Percentiles rank a stretch among this genome's conserved stretches.
Evolutionary conservation across 148 eudicot genomes (phyloP).

Genomic region (Drosera capensis): DNA sequence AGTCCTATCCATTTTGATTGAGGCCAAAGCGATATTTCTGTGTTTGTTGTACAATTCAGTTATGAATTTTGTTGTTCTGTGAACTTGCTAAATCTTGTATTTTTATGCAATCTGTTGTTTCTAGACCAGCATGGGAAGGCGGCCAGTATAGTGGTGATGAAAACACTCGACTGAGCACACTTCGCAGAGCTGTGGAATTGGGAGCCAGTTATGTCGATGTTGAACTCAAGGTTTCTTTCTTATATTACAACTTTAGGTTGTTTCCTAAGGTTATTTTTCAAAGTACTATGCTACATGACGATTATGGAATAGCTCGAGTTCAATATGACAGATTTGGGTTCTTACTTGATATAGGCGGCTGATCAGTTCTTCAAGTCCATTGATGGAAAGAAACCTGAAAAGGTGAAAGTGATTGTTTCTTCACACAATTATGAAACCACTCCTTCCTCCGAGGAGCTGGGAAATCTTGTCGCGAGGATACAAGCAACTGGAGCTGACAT

Average conservation of each 20-base stretch:
- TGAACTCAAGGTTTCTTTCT: slow-evolving; percentile 70
- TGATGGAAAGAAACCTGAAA: slow-evolving; percentile 34
- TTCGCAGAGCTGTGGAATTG: slow-evolving; percentile 35
- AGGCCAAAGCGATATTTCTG: too few relatives aligned
- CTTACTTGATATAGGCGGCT: slow-evolving; percentile 31
- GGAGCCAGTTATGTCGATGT: slow-evolving; percentile 62
- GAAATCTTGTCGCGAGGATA: slow-evolving; percentile 60
- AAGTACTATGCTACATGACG: too few relatives aligned
- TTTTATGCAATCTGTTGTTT: slow-evolving; percentile 1
- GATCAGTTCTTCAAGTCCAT: slow-evolving; percentile 37
- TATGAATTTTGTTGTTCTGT: too few relatives aligned
- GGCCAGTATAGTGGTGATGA: slow-evolving; percentile 42
- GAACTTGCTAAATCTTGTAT: slow-evolving; percentile 1
- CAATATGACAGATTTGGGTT: not conserved
- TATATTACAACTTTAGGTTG: too few relatives aligned
- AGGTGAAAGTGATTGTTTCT: slow-evolving; percentile 60
- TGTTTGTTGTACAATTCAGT: too few relatives aligned
- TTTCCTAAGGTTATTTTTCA: too few relatives aligned
- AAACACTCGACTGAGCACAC: slow-evolving; percentile 20
- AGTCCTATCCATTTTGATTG: too few relatives aligned
- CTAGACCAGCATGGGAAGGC: slow-evolving; percentile 53
- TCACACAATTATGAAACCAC: slow-evolving; percentile 72
- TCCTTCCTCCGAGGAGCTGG: slow-evolving; percentile 65
- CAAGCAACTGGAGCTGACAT: slow-evolving; percentile 89
- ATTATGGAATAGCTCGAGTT: too few relatives aligned